A percentile compares a stretch with the other conserved stretches of the same genome.
Conservation (phyloP, 108 stramenopile species). For the Cyclotella distinguenda region DNA sequence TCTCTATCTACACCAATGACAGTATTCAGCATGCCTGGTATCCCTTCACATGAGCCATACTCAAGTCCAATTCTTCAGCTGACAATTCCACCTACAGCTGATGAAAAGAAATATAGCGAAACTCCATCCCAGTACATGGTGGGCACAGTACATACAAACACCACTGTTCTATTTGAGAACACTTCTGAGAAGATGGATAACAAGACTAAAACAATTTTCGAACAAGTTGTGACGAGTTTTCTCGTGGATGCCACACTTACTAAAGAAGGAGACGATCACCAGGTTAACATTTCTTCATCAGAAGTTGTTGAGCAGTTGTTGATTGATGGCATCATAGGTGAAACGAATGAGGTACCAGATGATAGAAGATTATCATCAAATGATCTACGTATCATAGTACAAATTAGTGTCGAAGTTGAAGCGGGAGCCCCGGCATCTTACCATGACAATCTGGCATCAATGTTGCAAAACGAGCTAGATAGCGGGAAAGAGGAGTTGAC, state of each 20-base stretch:
- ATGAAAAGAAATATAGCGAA: too few species aligned
- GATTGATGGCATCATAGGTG: background rate
- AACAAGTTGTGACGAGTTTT: conserved; percentile 8
- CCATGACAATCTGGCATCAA: background rate
- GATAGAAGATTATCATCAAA: background rate
- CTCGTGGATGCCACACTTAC: conserved; percentile 6
- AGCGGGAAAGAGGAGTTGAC: conserved; percentile 4
- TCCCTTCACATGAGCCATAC: too few species aligned
- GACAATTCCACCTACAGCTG: too few species aligned
- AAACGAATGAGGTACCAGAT: background rate
- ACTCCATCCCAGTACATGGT: conserved; percentile 1
- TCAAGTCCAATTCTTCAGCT: too few species aligned
- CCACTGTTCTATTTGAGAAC: conserved; percentile 2
- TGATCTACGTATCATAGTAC: background rate
- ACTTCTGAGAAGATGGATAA: conserved; percentile 8
- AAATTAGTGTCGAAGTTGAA: conserved; percentile 3
- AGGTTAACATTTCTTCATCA: conserved; percentile 3
- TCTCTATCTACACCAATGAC: too few species aligned
- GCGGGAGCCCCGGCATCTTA: background rate
- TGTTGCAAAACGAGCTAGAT: conserved; percentile 2
- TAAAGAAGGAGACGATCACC: background rate
- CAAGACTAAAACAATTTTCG: conserved; percentile 1
- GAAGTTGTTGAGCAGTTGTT: conserved; percentile 3
- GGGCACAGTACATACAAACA: conserved; percentile 3
- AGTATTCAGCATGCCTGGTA: too few species aligned